Conservation (phyloP, 2,329 filamentous ascomycete genomes). For the Chaetomium olivaceum region DNA sequence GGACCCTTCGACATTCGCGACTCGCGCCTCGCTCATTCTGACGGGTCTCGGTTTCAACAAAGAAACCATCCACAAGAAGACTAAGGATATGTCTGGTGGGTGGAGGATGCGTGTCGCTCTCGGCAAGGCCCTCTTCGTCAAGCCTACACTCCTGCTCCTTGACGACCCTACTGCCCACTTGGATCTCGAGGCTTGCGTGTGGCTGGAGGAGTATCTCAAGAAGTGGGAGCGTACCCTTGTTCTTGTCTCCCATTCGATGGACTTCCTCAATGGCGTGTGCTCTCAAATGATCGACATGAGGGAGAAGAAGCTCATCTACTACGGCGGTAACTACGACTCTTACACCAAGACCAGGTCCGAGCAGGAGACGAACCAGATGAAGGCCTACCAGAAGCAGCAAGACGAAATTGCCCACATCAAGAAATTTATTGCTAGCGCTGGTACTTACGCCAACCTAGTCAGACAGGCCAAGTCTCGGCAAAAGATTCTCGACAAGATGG, state of each 20-base stretch:
- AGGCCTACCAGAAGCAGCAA: slow-evolving; percentile 98
- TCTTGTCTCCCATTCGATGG: slow-evolving; percentile 95
- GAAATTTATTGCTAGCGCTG: slow-evolving; percentile 99
- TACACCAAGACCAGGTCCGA: slow-evolving; percentile 93
- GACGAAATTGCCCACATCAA: slow-evolving; percentile 99
- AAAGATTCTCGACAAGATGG: slow-evolving; percentile 99
- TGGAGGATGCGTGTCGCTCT: slow-evolving; percentile 99
- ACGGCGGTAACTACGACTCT: slow-evolving; percentile 99
- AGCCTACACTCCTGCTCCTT: slow-evolving; percentile 90
- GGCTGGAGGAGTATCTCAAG: slow-evolving; percentile 99
- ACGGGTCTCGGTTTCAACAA: slow-evolving; percentile 99
- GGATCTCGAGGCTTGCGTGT: slow-evolving; percentile 98
- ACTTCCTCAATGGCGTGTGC: slow-evolving; percentile 99
- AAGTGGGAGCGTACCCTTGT: slow-evolving; percentile 98
- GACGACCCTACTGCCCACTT: slow-evolving; percentile 99
- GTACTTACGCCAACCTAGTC: slow-evolving; percentile 99
- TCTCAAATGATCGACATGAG: slow-evolving; percentile 99
- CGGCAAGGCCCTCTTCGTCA: slow-evolving; percentile 96
- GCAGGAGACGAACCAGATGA: slow-evolving; percentile 97
- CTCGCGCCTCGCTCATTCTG: slow-evolving; percentile 91
- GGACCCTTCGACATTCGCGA: slow-evolving; percentile 96
- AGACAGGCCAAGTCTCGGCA: slow-evolving; percentile 98
- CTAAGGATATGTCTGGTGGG: slow-evolving; percentile 99
- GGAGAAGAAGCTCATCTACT: slow-evolving; percentile 84
- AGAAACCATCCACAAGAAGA: slow-evolving; percentile 96